Evolutionary conservation across 805 yeast species (phyloP).

Genomic region (Barnettozyma salicaria): DNA sequence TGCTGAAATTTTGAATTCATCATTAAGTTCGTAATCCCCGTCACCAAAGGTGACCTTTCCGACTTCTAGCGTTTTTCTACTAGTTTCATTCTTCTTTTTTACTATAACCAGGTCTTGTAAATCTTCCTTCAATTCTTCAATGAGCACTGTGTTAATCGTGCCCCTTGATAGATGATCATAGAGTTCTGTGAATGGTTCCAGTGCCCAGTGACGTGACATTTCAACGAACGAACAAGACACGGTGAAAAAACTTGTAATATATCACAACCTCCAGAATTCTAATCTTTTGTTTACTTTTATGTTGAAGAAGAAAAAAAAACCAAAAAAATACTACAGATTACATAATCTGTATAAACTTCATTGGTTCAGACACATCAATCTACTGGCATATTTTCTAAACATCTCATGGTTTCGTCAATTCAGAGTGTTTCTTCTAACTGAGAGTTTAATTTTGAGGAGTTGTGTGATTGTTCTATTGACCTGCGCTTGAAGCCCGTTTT

Average conservation of each 20-base stretch:
- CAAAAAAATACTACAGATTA: background rate
- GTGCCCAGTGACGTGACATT: constrained; percentile 22
- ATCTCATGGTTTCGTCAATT: no score
- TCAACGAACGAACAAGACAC: no score
- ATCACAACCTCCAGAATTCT: no score
- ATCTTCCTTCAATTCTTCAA: constrained; percentile 37
- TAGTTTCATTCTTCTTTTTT: constrained; percentile 39
- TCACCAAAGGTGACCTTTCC: constrained; percentile 45
- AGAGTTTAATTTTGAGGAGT: constrained; percentile 31
- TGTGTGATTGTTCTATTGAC: constrained; percentile 30
- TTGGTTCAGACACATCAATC: no score
- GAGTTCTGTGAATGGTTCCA: constrained; percentile 16
- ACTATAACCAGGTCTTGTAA: constrained; percentile 36
- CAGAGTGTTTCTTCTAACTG: constrained; percentile 18
- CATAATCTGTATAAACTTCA: constrained; percentile 1
- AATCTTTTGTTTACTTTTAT: constrained; percentile 12
- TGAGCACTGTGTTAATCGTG: constrained; percentile 10
- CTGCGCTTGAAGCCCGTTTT: constrained; percentile 30
- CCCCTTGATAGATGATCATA: constrained; percentile 17
- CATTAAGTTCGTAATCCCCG: constrained; percentile 57
- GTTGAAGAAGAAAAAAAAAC: background rate
- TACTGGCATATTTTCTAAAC: no score
- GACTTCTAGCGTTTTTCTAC: constrained; percentile 41
- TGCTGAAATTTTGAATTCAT: constrained; percentile 56
- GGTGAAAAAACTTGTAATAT: no score